Evolutionary conservation across 805 yeast species (phyloP), one percentile per base, ranked within the genome.

Genomic region (Spathaspora hagerdaliae): DNA sequence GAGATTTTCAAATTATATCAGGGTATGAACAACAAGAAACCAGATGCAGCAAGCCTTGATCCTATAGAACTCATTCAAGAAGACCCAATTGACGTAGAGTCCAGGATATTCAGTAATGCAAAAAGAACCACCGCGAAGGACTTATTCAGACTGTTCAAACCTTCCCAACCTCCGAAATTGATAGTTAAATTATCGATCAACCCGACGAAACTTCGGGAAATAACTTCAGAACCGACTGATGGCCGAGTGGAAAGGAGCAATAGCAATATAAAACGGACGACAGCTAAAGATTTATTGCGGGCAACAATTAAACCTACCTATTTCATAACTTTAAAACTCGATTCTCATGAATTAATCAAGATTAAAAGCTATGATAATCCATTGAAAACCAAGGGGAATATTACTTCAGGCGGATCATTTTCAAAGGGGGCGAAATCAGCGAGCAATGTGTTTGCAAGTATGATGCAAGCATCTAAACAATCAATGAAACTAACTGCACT

Each of bases 91-190:
- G 38, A 37, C 6, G 43, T 58, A n/a, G 67, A 62, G 38, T 33
- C 55, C 2, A 56, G 57, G 31, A 52, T 62, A 5, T 61, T 43
- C 38, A 48, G 52, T 24, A 42, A 36, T 7, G 43, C 54, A 15
- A 59, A 59, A 46, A 42, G 60, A 34, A 53, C 65, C 0, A 57
- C 69, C 10, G 64, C 70, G 37, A 65, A 59, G 41, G 77, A 78
- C 51, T 62, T 81, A 3, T 75, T 78, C 51, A 83, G 79, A 51
- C 76, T 87, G 0, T 60, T 88, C 10, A 50, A 41, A 35, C 47
- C 54, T 5, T 34, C 36, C 31, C 36, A 39, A 12, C n/a, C 27
- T 13, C 41, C 24, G 5, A 34, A 38, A 27, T 24, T 13, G 7
- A 29, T 45, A 37, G 62, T 64, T 7, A 57, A 58, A 1, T 50